A percentile compares a stretch with the other conserved stretches of the same genome.
phyloP scores from a whole-genome alignment of 352 stramenopile species.

The Phytophthora tubulina region DNA sequence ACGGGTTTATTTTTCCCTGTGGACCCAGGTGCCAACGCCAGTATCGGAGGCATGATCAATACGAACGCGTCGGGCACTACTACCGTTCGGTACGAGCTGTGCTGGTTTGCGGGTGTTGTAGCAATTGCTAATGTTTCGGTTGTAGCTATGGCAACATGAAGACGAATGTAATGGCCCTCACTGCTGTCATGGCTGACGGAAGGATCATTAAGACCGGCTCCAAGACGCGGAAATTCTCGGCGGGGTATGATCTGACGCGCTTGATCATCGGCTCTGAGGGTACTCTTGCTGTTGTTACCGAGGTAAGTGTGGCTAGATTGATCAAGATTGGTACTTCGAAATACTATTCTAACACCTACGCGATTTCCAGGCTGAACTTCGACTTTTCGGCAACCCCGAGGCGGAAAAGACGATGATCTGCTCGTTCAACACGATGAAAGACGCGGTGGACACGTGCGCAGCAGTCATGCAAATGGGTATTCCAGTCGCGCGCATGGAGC shows the following conservation, averaged over 20 bases:
- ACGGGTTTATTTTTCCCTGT: slow-evolving; percentile 95
- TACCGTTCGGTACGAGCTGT: slow-evolving; percentile 45
- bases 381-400: slow-evolving; percentile 92
- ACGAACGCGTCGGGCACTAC: slow-evolving; percentile 91
- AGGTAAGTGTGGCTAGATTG: slow-evolving; percentile 45
- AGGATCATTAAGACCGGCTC: slow-evolving; percentile 89
- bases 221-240: slow-evolving; percentile 94
- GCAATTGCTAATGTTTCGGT: neutral
- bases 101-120: neutral
- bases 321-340: neutral
- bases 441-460: slow-evolving; percentile 81
- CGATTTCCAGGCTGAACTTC: slow-evolving; percentile 78
- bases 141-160: slow-evolving; percentile 96
- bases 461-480: slow-evolving; percentile 89
- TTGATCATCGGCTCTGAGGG: slow-evolving; percentile 97
- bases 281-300: slow-evolving; percentile 96
- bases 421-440: slow-evolving; percentile 91
- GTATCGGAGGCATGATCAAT: slow-evolving; percentile 94
- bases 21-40: slow-evolving; percentile 96
- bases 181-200: slow-evolving; percentile 92
- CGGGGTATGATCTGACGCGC: slow-evolving; percentile 95
- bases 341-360: slow-evolving; percentile 6
- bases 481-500: slow-evolving; percentile 83
- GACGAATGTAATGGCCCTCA: slow-evolving; percentile 95
- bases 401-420: slow-evolving; percentile 92